These are phyloP conservation scores for Bolboschoenoplectus hybrid DNA, from an alignment of 202 grass and related monocot genomes.

Conservation along the genomic window DNA sequence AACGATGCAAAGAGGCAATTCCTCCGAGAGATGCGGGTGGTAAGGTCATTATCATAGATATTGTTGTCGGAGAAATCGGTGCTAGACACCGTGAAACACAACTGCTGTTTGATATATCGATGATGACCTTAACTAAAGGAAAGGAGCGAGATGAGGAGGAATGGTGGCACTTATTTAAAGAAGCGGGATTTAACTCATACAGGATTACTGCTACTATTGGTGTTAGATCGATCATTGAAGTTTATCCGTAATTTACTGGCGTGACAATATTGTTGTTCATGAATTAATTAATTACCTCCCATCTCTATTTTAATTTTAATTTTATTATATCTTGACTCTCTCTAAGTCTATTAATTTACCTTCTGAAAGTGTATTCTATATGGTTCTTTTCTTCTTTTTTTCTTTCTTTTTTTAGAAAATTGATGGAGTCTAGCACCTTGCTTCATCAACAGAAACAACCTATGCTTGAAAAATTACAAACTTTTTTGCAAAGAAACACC, in stretches of 20 bases:
- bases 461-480: too few relatives aligned
- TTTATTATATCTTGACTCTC: too few relatives aligned
- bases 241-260: slow-evolving; percentile 20
- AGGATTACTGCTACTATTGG: slow-evolving; percentile 27
- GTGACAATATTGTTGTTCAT: too few relatives aligned
- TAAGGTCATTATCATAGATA: slow-evolving; percentile 44
- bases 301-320: too few relatives aligned
- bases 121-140: not conserved
- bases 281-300: too few relatives aligned
- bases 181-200: slow-evolving; percentile 38
- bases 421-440: too few relatives aligned
- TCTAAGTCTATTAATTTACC: too few relatives aligned
- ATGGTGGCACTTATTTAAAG: slow-evolving; percentile 34
- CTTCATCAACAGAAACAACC: too few relatives aligned
- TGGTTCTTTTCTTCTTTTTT: too few relatives aligned
- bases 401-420: too few relatives aligned
- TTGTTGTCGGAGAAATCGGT: slow-evolving; percentile 22
- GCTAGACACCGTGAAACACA: not conserved
- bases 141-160: slow-evolving; percentile 40
- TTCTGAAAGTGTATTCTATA: too few relatives aligned
- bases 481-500: too few relatives aligned
- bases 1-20: slow-evolving; percentile 54
- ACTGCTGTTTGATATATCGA: slow-evolving; percentile 25
- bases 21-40: slow-evolving; percentile 48
- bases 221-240: slow-evolving; percentile 35